Base-by-base conservation (phyloP, 2,329 filamentous ascomycete species). In the Alternaria arborescens region DNA sequence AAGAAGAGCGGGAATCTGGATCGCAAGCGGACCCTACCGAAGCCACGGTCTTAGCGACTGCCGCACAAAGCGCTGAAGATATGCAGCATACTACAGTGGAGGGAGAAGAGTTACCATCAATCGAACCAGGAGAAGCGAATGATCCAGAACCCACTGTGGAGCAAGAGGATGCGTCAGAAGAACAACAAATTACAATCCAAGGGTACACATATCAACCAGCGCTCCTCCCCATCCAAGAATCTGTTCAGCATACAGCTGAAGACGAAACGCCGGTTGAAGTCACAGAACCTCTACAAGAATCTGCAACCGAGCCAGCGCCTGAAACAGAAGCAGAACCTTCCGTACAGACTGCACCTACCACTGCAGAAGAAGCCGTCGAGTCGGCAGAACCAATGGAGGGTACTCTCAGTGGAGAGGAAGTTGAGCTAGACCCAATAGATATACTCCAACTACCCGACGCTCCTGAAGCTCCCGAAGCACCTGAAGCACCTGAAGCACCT, bases 121-220 rank as follows among this genome's bases (percentile, higher is more conserved):
- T 62, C 40, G 50, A 65, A 34, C 55, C 58, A 14, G 24, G 60
- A 32, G 46, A 55, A 16, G 47, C 40, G 20, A 53, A 40, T 24
- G 66, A 67, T 36, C 54, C 52, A 43, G 50, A 46, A 24, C 52
- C 43, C 42, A 22, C n/a, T 55, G 22, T 42, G 47, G 51, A 42
- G 11, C 52, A 55, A 36, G 34, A 58, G 43, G 26, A 46, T 54
- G 36, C 48, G 24, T 14, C 47, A 14, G 34, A 52, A 42, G 32
- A 57, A 32, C 53, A 57, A 16, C 43, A 52, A 18, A 32, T n/a
- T 12, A 46, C 34, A 42, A 32, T 51, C 30, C 22, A 60, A 56
- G 52, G 44, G 18, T 47, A 34, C 30, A 24, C 52, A 38, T 52
- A 47, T 24, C 48, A 46, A 20, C 43, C 53, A 36, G 53, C 43